A percentile compares a stretch with the other conserved stretches of the same genome.
Evolutionary conservation across 78 protist genomes (phyloP).

Genomic region (Pigoraptor vietnamica): DNA sequence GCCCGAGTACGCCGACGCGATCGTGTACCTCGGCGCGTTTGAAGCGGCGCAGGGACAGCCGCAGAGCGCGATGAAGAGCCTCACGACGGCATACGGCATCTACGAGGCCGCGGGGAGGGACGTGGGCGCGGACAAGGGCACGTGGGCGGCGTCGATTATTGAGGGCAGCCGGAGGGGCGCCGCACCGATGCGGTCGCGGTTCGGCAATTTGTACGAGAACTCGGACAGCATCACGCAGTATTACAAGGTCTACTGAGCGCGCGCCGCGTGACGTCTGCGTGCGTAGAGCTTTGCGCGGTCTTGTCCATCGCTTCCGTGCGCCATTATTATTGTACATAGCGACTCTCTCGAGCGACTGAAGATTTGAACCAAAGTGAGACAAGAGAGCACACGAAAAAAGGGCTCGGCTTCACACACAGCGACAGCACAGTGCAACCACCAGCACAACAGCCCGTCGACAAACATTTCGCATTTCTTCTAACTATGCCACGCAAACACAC

Average conservation of each 20-base stretch:
- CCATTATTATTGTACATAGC: too few relatives aligned
- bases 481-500: too few relatives aligned
- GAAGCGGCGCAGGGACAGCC: neutral
- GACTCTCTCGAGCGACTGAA: too few relatives aligned
- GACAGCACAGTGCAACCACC: too few relatives aligned
- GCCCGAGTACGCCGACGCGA: neutral
- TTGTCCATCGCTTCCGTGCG: too few relatives aligned
- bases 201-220: neutral
- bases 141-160: neutral
- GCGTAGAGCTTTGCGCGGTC: too few relatives aligned
- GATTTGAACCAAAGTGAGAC: too few relatives aligned
- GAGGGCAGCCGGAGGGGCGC: neutral
- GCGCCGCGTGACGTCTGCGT: too few relatives aligned
- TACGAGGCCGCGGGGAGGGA: neutral
- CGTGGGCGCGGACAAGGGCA: neutral
- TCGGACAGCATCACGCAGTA: neutral
- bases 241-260: neutral
- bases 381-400: too few relatives aligned
- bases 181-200: neutral
- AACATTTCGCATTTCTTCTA: too few relatives aligned
- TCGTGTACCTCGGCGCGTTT: neutral
- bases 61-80: neutral
- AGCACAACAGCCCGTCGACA: too few relatives aligned
- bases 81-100: neutral
- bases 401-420: too few relatives aligned